A percentile compares a stretch with the other conserved stretches of the same genome.
Evolutionary conservation across 2,329 filamentous ascomycete genomes (phyloP).

Genomic region (Diaporthe citrichinensis): DNA sequence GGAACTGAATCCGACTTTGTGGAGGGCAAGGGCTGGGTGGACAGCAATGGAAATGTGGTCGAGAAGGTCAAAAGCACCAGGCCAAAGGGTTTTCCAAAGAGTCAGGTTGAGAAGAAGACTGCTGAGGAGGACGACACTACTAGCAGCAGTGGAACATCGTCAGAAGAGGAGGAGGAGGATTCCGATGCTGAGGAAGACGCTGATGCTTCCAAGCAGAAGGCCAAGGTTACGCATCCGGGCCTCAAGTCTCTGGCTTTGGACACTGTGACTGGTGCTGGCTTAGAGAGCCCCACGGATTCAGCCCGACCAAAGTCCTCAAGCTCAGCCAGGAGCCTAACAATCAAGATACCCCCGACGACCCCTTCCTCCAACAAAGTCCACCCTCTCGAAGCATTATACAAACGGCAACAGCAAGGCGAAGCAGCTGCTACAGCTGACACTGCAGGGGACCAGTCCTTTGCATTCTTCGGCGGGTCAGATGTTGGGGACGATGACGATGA

Average conservation of each 20-base stretch:
- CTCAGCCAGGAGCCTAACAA: constrained; percentile 65
- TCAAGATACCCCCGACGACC: constrained; percentile 65
- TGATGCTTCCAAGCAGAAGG: background rate
- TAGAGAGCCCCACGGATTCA: constrained; percentile 1
- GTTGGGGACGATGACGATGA: constrained; percentile 57
- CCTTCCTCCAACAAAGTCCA: constrained; percentile 71
- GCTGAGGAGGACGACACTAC: constrained; percentile 46
- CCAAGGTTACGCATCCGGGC: background rate
- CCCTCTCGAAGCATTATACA: constrained; percentile 93
- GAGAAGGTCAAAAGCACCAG: constrained; percentile 67
- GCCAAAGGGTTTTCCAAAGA: constrained; percentile 47
- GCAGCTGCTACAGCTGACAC: constrained; percentile 52
- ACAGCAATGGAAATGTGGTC: constrained; percentile 82
- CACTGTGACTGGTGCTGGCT: background rate
- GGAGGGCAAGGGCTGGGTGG: constrained; percentile 90
- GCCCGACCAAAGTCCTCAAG: constrained; percentile 63
- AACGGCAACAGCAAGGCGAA: constrained; percentile 69
- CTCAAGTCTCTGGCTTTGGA: constrained; percentile 8
- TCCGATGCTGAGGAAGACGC: background rate
- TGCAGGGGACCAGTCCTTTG: constrained; percentile 75
- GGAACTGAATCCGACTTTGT: constrained; percentile 72
- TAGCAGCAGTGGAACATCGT: constrained; percentile 46
- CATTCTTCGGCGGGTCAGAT: constrained; percentile 77
- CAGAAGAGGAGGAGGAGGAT: constrained; percentile 39
- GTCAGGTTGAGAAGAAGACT: constrained; percentile 38